Base-by-base conservation (phyloP, 495 filamentous ascomycete genomes). In the Aspergillus sclerotioniger region DNA sequence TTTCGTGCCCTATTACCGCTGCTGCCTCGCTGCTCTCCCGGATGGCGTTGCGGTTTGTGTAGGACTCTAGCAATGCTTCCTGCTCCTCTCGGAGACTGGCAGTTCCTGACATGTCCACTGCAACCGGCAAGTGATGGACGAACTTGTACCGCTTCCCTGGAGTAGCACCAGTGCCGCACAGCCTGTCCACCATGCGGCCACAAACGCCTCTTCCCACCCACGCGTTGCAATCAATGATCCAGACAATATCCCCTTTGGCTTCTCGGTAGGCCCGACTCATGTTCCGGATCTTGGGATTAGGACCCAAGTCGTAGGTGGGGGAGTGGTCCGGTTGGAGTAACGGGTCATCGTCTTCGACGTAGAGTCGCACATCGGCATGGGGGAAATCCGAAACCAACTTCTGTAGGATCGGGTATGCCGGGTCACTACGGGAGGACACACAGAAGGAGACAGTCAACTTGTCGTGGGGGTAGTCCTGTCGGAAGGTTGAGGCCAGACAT, bases 281-380 rank as follows among this genome's bases (percentile, higher is more conserved):
- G 65, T 98, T 99, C 20, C 95, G 82, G 64, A 99, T 96, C 75
- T 99, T 99, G 10, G 95, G 95, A 71, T 99, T 99, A 5, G 95
- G 95, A 0, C 95, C 95, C 50, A 98, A 77, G 51, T 83, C 80
- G 58, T 85, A 76, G 39, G 71, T 60, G 29, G 75, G 79, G 9
- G 72, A 68, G 57, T 62, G 61, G 37, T 73, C 62, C 8, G 79
- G 82, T 54, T 82, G 80, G 6, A 94, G 78, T 29, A 86, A 72
- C 0, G 90, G 87, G 69, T 98, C 94, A 55, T 97, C 90, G 51
- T 92, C 84, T 67, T 97, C 94, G n/a, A 97, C 80, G 12, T 89
- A 78, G 13, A 98, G 72, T 41, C 79, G 80, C 10, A 85, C 87
- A 71, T 97, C 88, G 67, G 85, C 82, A n/a, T 74, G 69, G 0